Percentiles rank a stretch among this genome's conserved stretches.
Conservation (phyloP, 352 stramenopile genomes). For the Pythium biforme region DNA sequence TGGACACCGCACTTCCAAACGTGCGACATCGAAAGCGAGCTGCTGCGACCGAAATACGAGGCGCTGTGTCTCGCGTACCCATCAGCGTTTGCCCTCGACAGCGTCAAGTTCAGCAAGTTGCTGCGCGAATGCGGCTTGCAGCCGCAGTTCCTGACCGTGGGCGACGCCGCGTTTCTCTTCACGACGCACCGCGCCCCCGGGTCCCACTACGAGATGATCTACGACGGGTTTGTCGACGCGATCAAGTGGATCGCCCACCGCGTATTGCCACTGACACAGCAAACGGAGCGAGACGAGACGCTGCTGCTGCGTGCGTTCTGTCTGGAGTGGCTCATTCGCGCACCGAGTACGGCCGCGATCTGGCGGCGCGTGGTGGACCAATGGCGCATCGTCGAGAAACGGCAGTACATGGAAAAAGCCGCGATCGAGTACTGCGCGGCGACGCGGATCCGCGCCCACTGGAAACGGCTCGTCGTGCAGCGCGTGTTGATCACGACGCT, state of each 20-base stretch:
- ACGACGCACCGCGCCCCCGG: slow-evolving; percentile 36
- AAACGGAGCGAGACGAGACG: not conserved
- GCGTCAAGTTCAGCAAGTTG: slow-evolving; percentile 79
- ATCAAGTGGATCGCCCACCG: slow-evolving; percentile 38
- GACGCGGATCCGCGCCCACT: slow-evolving; percentile 47
- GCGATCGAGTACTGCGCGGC: slow-evolving; percentile 43
- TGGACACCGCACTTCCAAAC: slow-evolving; percentile 35
- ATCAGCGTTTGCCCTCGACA: slow-evolving; percentile 45
- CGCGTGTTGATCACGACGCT: slow-evolving; percentile 23
- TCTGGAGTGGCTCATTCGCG: slow-evolving; percentile 46
- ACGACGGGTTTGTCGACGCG: slow-evolving; percentile 46
- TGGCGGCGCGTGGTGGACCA: slow-evolving; percentile 47
- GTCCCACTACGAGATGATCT: slow-evolving; percentile 59
- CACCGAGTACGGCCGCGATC: slow-evolving; percentile 36
- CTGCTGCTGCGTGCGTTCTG: slow-evolving; percentile 33
- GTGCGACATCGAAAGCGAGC: slow-evolving; percentile 32
- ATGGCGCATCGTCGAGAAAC: slow-evolving; percentile 47
- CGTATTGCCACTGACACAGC: slow-evolving; percentile 22
- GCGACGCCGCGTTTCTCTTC: slow-evolving; percentile 66
- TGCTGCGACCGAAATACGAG: slow-evolving; percentile 48
- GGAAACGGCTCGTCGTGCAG: slow-evolving; percentile 30
- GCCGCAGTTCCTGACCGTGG: slow-evolving; percentile 46
- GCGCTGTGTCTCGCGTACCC: slow-evolving; percentile 53
- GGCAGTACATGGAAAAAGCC: slow-evolving; percentile 26
- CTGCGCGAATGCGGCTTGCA: slow-evolving; percentile 61